A percentile compares a stretch with the other conserved stretches of the same genome.
These are phyloP conservation scores for Adansonia rubrostipa DNA, from an alignment of 441 rosid species.

Conservation along the genomic window DNA sequence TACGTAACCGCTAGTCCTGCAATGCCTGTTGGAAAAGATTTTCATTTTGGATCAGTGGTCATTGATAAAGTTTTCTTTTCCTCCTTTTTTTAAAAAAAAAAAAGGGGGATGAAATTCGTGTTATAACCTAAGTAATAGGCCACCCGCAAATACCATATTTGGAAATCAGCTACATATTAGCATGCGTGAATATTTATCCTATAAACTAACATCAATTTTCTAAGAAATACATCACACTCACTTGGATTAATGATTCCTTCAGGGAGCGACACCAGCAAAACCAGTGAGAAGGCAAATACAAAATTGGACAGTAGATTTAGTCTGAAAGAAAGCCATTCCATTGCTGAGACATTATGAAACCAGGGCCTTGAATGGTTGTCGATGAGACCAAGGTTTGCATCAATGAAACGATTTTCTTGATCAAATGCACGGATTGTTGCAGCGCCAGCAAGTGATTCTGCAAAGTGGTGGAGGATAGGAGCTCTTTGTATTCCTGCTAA, in stretches of 20 bases:
- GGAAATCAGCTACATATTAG: neutral
- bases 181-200: slow-evolving; percentile 4
- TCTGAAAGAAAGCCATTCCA: slow-evolving; percentile 99
- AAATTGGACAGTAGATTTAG: slow-evolving; percentile 86
- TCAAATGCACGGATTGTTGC: slow-evolving; percentile 93
- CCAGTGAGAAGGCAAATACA: slow-evolving; percentile 91
- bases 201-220: neutral
- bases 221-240: slow-evolving; percentile 43
- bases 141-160: neutral
- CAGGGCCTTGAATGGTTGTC: slow-evolving; percentile 92
- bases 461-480: slow-evolving; percentile 98
- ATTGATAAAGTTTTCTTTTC: neutral
- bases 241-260: slow-evolving; percentile 98
- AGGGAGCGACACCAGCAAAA: slow-evolving; percentile 87
- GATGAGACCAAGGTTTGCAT: slow-evolving; percentile 67
- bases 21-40: slow-evolving; percentile 57
- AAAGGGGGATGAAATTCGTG: neutral
- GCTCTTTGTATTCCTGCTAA: slow-evolving; percentile 86
- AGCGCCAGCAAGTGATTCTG: slow-evolving; percentile 92
- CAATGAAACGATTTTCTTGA: slow-evolving; percentile 71
- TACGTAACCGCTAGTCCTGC: slow-evolving; percentile 98
- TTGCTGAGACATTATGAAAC: slow-evolving; percentile 89
- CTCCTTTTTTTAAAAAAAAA: neutral
- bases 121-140: neutral
- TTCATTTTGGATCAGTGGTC: neutral